Conservation (phyloP, 2,329 filamentous ascomycete species). For the Exophiala sideris region DNA sequence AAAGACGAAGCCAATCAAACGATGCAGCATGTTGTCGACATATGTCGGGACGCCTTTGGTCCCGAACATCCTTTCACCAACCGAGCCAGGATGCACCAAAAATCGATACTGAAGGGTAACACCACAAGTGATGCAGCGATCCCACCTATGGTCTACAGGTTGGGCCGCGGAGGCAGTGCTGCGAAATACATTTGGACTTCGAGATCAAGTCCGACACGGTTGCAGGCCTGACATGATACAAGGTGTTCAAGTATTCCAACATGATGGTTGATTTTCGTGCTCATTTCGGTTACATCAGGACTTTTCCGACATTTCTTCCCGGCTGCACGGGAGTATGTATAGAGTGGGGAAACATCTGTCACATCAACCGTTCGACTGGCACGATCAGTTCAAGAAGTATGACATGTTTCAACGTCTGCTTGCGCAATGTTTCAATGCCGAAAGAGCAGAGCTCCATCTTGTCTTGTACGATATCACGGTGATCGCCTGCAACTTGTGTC, state of each 20-base stretch:
- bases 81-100: slow-evolving; percentile 28
- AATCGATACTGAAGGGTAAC: slow-evolving; percentile 26
- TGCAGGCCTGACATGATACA: slow-evolving; percentile 21
- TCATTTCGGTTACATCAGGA: too few species aligned
- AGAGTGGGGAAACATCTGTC: too few species aligned
- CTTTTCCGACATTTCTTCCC: too few species aligned
- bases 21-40: slow-evolving; percentile 28
- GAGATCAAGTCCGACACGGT: slow-evolving; percentile 24
- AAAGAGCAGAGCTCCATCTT: too few species aligned
- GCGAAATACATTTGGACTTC: slow-evolving; percentile 29
- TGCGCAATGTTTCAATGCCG: too few species aligned
- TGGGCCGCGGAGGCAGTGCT: slow-evolving; percentile 27
- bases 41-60: slow-evolving; percentile 26
- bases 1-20: slow-evolving; percentile 26
- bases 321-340: too few species aligned
- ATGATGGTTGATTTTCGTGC: slow-evolving; percentile 3
- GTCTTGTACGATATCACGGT: too few species aligned
- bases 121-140: slow-evolving; percentile 17
- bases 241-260: background rate
- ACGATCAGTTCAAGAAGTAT: too few species aligned
- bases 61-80: slow-evolving; percentile 28
- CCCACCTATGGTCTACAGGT: slow-evolving; percentile 28
- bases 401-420: too few species aligned
- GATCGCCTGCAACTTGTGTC: too few species aligned
- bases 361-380: too few species aligned